These are phyloP conservation scores for Rhinocladiella mackenziei DNA, from an alignment of 2,329 filamentous ascomycete species.

Conservation along the genomic window DNA sequence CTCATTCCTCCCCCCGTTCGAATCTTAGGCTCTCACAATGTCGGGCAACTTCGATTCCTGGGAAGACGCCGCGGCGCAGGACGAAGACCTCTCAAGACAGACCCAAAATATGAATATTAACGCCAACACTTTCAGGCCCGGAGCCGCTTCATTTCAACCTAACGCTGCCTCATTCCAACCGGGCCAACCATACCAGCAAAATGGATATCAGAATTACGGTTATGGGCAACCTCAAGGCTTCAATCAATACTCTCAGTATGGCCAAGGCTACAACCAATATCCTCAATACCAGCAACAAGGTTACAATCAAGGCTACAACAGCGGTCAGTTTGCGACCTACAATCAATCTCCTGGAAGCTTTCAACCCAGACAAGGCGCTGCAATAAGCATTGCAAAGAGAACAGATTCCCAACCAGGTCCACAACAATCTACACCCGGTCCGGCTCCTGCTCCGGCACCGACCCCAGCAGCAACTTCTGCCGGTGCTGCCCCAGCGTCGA, in stretches of 20 bases:
- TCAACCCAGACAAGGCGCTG: conserved; percentile 45
- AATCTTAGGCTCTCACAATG: conserved; percentile 52
- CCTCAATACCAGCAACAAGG: conserved; percentile 37
- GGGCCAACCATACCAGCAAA: conserved; percentile 62
- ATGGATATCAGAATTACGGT: conserved; percentile 46
- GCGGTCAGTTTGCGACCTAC: conserved; percentile 43
- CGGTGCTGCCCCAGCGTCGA: conserved; percentile 34
- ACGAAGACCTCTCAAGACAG: conserved; percentile 72
- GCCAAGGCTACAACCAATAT: conserved; percentile 43
- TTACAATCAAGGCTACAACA: conserved; percentile 48
- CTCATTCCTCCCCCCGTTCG: neutral
- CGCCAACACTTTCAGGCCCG: conserved; percentile 60
- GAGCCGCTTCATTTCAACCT: conserved; percentile 68
- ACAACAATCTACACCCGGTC: too few species aligned
- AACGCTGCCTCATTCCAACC: conserved; percentile 68
- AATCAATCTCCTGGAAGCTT: conserved; percentile 37
- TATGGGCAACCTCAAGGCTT: conserved; percentile 53
- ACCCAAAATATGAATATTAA: conserved; percentile 66
- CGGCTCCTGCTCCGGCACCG: conserved; percentile 43
- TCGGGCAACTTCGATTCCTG: conserved; percentile 82
- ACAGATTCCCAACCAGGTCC: conserved; percentile 46
- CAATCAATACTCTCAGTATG: conserved; percentile 55
- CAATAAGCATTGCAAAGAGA: conserved; percentile 41
- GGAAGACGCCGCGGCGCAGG: conserved; percentile 77
- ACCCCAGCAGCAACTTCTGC: conserved; percentile 36